Evolutionary conservation across 129 eudicot genomes (phyloP).

Genomic region (Lactuca sativa): DNA sequence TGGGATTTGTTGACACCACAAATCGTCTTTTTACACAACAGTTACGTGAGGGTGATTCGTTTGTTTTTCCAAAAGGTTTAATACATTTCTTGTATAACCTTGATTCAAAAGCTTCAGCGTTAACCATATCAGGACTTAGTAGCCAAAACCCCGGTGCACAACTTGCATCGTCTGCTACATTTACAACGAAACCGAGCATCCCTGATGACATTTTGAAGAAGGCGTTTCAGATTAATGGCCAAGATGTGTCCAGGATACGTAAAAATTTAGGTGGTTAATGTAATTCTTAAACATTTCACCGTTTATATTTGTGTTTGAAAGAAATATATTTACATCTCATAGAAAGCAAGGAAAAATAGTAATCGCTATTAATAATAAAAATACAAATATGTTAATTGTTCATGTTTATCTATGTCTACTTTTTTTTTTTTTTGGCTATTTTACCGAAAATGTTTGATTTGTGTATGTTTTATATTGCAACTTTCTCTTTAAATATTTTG

Average conservation of each 20-base stretch:
- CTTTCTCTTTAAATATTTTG: background rate
- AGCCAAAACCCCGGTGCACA: conserved; percentile 92
- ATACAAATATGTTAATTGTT: background rate
- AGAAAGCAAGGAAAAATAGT: background rate
- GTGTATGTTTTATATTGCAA: background rate
- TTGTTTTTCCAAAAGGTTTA: conserved; percentile 75
- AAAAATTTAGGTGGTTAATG: conserved; percentile 61
- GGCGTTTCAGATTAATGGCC: conserved; percentile 59
- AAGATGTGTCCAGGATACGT: conserved; percentile 62
- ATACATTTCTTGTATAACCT: conserved; percentile 69
- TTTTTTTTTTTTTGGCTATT: background rate
- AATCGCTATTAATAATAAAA: no score
- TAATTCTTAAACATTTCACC: background rate
- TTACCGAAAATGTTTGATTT: background rate
- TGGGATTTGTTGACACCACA: conserved; percentile 79
- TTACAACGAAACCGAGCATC: conserved; percentile 52
- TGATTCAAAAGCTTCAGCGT: conserved; percentile 46
- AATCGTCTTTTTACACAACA: conserved; percentile 56
- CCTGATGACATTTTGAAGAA: conserved; percentile 66
- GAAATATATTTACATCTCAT: background rate
- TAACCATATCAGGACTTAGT: conserved; percentile 61
- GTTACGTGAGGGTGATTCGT: conserved; percentile 62
- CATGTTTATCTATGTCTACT: background rate
- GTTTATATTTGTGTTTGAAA: background rate
- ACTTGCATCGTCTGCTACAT: conserved; percentile 64